Evolutionary conservation across 2,329 filamentous ascomycete species (phyloP).

Genomic region (Lachnellula hyalina): DNA sequence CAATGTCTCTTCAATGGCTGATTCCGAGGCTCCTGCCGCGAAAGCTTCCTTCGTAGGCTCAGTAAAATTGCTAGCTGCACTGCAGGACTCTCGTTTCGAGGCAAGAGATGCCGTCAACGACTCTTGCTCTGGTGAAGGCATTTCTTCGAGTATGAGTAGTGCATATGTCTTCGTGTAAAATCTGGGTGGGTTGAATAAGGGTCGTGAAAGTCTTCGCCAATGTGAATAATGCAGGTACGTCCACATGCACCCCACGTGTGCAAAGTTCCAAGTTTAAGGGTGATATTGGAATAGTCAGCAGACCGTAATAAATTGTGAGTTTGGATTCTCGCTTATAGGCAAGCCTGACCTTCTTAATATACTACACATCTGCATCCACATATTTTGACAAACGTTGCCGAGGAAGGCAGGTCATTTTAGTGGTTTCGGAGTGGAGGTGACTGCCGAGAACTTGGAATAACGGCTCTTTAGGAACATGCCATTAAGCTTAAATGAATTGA

Average conservation of each 20-base stretch:
- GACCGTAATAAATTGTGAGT: too few relatives aligned
- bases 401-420: background rate
- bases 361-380: background rate
- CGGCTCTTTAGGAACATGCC: background rate
- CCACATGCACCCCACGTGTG: too few relatives aligned
- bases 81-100: background rate
- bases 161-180: background rate
- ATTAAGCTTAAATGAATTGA: background rate
- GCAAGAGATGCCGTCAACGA: background rate
- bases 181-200: background rate
- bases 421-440: background rate
- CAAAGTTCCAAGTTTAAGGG: too few relatives aligned
- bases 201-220: too few relatives aligned
- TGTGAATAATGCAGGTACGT: too few relatives aligned
- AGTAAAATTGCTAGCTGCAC: background rate
- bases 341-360: too few relatives aligned
- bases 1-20: slow-evolving; percentile 5
- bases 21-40: background rate
- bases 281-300: too few relatives aligned
- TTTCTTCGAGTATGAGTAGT: background rate
- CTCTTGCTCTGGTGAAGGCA: background rate
- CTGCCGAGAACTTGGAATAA: background rate
- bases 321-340: too few relatives aligned
- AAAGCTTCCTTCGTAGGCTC: background rate
- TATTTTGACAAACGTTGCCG: background rate